These are phyloP conservation scores for Annona squamosa DNA, from an alignment of 164 flowering plant species.

Conservation along the genomic window DNA sequence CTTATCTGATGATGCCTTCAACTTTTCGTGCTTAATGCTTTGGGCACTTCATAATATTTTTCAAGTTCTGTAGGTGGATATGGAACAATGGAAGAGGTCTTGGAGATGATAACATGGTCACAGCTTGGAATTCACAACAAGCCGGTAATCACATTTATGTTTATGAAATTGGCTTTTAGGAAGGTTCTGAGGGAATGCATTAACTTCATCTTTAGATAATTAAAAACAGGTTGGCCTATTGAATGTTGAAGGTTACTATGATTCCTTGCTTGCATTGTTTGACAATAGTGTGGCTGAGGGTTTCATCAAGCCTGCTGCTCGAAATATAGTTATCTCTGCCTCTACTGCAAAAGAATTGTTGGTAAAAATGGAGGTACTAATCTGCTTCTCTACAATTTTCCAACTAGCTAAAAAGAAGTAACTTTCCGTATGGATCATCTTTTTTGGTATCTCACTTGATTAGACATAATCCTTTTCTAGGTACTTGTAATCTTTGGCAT, in stretches of 20 bases:
- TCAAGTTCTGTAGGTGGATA: slow-evolving; percentile 61
- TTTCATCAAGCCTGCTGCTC: slow-evolving; percentile 78
- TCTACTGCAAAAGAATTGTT: slow-evolving; percentile 73
- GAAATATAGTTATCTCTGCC: slow-evolving; percentile 75
- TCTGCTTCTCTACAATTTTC: background rate
- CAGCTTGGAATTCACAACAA: slow-evolving; percentile 92
- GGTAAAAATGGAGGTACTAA: slow-evolving; percentile 63
- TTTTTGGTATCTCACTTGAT: background rate
- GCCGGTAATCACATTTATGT: slow-evolving; percentile 41
- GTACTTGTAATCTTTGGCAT: background rate
- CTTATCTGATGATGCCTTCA: background rate
- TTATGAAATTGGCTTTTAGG: background rate
- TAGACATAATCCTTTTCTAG: background rate
- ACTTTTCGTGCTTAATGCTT: background rate
- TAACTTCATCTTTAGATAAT: background rate
- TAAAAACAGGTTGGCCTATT: slow-evolving; percentile 66
- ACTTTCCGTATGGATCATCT: background rate
- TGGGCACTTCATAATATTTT: background rate
- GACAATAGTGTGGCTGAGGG: slow-evolving; percentile 88
- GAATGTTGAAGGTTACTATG: slow-evolving; percentile 85
- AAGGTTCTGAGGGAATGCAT: background rate
- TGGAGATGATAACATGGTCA: slow-evolving; percentile 94
- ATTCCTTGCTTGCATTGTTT: slow-evolving; percentile 66
- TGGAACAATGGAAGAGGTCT: slow-evolving; percentile 89
- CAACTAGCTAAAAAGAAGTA: background rate